phyloP scores from a whole-genome alignment of 352 stramenopile species.

The Globisporangium recalcitrans region DNA sequence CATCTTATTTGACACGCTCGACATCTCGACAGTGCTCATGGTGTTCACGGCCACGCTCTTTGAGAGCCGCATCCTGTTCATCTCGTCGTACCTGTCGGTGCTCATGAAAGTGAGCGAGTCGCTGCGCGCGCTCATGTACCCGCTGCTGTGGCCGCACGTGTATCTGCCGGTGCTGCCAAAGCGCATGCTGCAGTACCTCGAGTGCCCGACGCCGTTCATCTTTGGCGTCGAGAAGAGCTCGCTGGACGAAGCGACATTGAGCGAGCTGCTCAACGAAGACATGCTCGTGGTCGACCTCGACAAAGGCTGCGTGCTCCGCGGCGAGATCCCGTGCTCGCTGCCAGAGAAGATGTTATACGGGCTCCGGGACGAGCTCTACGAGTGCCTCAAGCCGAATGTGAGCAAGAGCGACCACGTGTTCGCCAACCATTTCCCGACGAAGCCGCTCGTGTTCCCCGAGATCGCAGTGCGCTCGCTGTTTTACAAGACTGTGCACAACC shows the following conservation, averaged over 20 bases:
- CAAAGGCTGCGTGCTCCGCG: constrained; percentile 48
- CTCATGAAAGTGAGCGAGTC: constrained; percentile 79
- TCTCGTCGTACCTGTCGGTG: constrained; percentile 77
- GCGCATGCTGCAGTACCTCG: constrained; percentile 77
- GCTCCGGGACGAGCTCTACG: constrained; percentile 49
- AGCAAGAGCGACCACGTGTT: constrained; percentile 71
- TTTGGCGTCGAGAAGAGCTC: constrained; percentile 69
- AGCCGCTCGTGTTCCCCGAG: constrained; percentile 69
- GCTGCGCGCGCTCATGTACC: constrained; percentile 78
- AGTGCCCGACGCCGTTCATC: constrained; percentile 84
- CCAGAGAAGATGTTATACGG: constrained; percentile 40
- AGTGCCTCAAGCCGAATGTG: constrained; percentile 67
- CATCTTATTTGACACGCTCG: constrained; percentile 76
- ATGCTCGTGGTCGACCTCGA: constrained; percentile 73
- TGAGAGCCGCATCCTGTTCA: constrained; percentile 76
- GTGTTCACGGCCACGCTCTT: constrained; percentile 76
- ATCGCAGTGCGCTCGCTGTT: constrained; percentile 67
- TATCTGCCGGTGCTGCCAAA: constrained; percentile 78
- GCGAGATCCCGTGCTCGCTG: constrained; percentile 46
- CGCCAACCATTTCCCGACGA: constrained; percentile 57
- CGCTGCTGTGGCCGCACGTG: constrained; percentile 83
- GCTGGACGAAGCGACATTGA: constrained; percentile 48
- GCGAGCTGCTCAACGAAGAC: constrained; percentile 48
- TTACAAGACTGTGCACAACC: constrained; percentile 47
- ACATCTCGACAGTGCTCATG: constrained; percentile 65